These are phyloP conservation scores for Platanthera guangdongensis DNA, from an alignment of 106 monocot species.

Conservation along the genomic window DNA sequence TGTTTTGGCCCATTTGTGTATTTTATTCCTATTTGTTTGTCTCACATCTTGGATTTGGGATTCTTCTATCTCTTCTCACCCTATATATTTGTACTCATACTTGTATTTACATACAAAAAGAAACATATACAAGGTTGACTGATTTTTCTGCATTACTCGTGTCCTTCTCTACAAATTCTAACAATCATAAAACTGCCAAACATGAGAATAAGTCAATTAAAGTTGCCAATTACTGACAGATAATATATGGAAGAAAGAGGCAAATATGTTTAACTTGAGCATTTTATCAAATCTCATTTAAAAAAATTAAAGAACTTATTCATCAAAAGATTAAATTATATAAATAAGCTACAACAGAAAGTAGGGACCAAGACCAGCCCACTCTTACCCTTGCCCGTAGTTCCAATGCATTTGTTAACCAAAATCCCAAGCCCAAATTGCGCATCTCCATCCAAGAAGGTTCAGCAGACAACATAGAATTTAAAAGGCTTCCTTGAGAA, in stretches of 20 bases:
- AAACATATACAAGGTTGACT: too few relatives aligned
- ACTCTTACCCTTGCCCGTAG: slow-evolving; percentile 56
- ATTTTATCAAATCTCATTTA: not conserved
- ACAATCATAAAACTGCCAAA: not conserved
- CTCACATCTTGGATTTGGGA: too few relatives aligned
- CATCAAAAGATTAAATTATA: not conserved
- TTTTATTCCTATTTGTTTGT: too few relatives aligned
- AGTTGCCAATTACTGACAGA: not conserved
- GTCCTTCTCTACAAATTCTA: too few relatives aligned
- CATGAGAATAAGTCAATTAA: not conserved
- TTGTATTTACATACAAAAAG: too few relatives aligned
- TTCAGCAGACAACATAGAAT: slow-evolving; percentile 60
- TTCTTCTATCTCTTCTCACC: too few relatives aligned
- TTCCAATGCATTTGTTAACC: slow-evolving; percentile 65
- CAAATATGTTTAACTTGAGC: not conserved
- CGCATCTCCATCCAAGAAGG: slow-evolving; percentile 87
- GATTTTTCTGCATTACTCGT: too few relatives aligned
- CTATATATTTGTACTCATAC: too few relatives aligned
- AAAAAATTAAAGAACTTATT: not conserved
- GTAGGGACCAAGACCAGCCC: not conserved
- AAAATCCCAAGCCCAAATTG: slow-evolving; percentile 77
- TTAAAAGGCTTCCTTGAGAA: slow-evolving; percentile 80
- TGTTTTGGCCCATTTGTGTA: too few relatives aligned
- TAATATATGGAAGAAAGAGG: not conserved
- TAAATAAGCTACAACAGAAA: not conserved